Evolutionary conservation across 257 asterid genomes (phyloP), one percentile per base, ranked within the genome.

Genomic region (Eucommia ulmoides): DNA sequence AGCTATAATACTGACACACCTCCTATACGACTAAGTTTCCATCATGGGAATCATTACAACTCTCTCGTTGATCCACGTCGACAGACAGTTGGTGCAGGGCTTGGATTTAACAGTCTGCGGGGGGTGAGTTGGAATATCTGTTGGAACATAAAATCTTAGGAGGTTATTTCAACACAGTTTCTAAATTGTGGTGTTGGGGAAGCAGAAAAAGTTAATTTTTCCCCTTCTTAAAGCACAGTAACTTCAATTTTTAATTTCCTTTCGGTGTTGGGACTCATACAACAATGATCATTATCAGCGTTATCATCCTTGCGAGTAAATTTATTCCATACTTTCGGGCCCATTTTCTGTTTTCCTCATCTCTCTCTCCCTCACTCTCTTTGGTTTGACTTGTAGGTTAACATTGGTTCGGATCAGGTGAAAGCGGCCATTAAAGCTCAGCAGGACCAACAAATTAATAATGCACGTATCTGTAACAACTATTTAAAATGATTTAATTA

Each of bases 401-500:
- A 75, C 51, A 61, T 83, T 3, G 94, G 81, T 29, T 81, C 69
- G 71, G 95, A 83, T 77, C 82, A 91, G 80, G 87, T 91, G 44
- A 91, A 91, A 76, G 99, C 95, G 19, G 97, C 99, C 24, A 91
- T 91, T 22, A 83, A 73, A 80, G 95, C 97, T 62, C 99, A 91
- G 66, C 97, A 86, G 66, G 99, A 91, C 62, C 99, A 91, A 66
- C 99, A 86, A 78, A 91, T 91, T 56, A 93, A 91, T 64, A 81
- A 83, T 53, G 96, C 76, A 51, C 71, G 80, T 44, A 8, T 46
- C 44, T 44, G 20, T 20, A 17, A 33, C 15, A 23, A 50, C 21
- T 29, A 38, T 45, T 20, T 45, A 16, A n/a, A n/a, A n/a, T n/a
- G n/a, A n/a, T n/a, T n/a, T n/a, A n/a, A n/a, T n/a, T n/a, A 29